Evolutionary conservation across 2,329 filamentous ascomycete genomes (phyloP), one percentile per base, ranked within the genome.

Genomic region (Fusarium succisae): DNA sequence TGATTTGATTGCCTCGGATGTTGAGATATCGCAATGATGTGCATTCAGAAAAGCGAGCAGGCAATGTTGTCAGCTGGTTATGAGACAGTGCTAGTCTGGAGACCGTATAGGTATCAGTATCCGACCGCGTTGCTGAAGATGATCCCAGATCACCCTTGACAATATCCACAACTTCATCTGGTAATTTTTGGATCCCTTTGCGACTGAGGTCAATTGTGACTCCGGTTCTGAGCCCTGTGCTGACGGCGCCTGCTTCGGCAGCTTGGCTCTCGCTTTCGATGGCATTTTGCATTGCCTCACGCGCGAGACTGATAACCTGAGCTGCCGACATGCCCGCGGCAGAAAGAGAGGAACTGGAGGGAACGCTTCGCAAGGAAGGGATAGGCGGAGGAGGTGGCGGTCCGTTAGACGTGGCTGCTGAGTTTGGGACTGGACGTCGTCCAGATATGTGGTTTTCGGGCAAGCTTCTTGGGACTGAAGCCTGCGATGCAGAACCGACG

Each of bases 171-270:
- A 94, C 90, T 81, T 94, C 92, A 66, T 93, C 91, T 1, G 92
- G 92, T 63, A 94, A 83, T 72, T 87, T 89, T 76, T 90, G 88
- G 50, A 95, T 94, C 78, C 90, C 91, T 82, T 92, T 92, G 77
- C 93, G 91, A 81, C 93, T 94, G 72, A 95, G 83, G 81, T 95
- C 92, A 76, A 96, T 92, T 38, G 93, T 95, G 66, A 94, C 89
- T 67, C 93, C 93, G 3, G 91, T 90, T 79, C 91, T 90, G 53
- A 92, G 83, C 50, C 89, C 89, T 24, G 81, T 90, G 79, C 87
- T 90, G 73, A 90, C 86, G 69, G 87, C 86, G 70, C 87, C 88
- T 48, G 87, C 88, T 73, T 91, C 90, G 60, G 89, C 88, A 12
- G 87, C 88, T 80, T 92, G 91, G 56, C 86, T 89, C 76, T 92